phyloP scores from a whole-genome alignment of 148 eudicot species.

The Camellia japonica region DNA sequence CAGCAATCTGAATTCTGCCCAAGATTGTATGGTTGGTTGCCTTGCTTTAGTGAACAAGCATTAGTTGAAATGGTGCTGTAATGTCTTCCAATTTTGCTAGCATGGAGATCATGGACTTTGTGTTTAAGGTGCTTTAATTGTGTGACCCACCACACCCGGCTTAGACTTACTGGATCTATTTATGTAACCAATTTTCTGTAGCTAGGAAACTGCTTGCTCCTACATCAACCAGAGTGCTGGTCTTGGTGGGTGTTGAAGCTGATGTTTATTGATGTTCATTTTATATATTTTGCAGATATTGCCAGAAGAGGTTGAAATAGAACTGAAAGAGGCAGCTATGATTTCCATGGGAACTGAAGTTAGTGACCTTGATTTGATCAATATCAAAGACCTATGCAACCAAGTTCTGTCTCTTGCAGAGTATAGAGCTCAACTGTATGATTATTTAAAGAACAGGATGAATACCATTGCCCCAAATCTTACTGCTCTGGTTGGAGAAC shows the following conservation, averaged over 20 bases:
- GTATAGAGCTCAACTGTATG: conserved; percentile 87
- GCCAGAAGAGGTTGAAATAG: conserved; percentile 82
- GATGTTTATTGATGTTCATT: background rate
- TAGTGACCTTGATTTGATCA: conserved; percentile 79
- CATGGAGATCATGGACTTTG: background rate
- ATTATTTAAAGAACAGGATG: conserved; percentile 89
- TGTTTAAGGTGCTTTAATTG: background rate
- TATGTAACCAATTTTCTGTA: background rate
- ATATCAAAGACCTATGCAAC: conserved; percentile 82
- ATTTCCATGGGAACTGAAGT: conserved; percentile 99
- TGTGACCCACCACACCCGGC: background rate
- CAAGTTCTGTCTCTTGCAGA: conserved; percentile 91
- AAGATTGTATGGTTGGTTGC: background rate
- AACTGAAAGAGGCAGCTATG: conserved; percentile 80
- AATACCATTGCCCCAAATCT: conserved; percentile 94
- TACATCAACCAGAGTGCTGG: background rate
- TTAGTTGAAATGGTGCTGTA: background rate
- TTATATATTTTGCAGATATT: conserved; percentile 48
- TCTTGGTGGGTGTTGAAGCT: background rate
- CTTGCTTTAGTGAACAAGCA: background rate
- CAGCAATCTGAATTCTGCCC: background rate
- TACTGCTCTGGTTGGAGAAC: conserved; percentile 95
- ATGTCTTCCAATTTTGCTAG: background rate
- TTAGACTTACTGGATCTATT: background rate
- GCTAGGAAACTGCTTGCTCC: background rate